A percentile compares a stretch with the other conserved stretches of the same genome.
phyloP scores from a whole-genome alignment of 208 protist genomes.

The Trichomonas tenax region DNA sequence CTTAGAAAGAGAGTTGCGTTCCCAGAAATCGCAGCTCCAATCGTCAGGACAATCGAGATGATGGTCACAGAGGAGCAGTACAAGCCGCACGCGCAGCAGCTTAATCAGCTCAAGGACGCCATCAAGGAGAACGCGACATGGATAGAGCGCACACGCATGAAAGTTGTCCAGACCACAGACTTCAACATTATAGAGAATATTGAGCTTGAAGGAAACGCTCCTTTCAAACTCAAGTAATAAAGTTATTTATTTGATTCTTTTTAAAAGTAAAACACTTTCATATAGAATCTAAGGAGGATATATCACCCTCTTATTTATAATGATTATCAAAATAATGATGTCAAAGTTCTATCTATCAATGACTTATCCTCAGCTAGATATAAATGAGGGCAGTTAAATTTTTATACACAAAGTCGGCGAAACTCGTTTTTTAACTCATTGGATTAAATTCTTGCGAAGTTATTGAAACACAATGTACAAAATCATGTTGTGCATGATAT shows the following conservation, averaged over 20 bases:
- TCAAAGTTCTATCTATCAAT: neutral
- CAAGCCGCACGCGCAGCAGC: neutral
- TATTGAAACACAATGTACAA: no score
- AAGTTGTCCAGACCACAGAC: neutral
- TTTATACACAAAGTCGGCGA: no score
- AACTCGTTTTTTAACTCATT: no score
- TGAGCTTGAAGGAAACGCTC: neutral
- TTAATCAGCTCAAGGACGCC: neutral
- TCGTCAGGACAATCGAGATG: neutral
- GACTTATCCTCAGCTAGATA: neutral
- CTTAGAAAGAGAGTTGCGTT: neutral
- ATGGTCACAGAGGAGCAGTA: neutral
- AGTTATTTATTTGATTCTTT: neutral
- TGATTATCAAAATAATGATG: neutral
- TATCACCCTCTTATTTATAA: neutral
- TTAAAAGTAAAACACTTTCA: neutral
- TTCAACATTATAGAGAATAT: neutral
- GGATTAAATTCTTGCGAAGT: no score
- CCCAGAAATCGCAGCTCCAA: neutral
- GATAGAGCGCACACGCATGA: neutral
- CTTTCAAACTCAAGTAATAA: neutral
- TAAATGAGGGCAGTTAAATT: no score
- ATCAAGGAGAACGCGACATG: neutral
- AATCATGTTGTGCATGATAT: no score
- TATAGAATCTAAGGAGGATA: neutral